A percentile compares a stretch with the other conserved stretches of the same genome.
phyloP scores from a whole-genome alignment of 805 yeast species.

The Nakazawaea ernobii region DNA sequence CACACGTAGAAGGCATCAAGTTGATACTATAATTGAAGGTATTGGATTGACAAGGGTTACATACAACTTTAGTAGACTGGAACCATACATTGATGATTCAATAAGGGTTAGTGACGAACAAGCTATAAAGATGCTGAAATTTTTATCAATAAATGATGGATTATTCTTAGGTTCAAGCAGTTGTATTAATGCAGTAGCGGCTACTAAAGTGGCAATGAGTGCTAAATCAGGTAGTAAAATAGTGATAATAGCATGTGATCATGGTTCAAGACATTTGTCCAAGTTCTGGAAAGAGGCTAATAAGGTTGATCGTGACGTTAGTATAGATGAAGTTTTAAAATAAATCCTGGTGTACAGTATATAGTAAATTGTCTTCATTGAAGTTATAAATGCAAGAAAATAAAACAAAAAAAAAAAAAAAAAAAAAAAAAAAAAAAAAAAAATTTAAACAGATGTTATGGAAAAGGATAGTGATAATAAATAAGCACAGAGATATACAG shows the following conservation, averaged over 20 bases:
- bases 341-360: not conserved
- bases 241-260: slow-evolving; percentile 86
- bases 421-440: not conserved
- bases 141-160: slow-evolving; percentile 76
- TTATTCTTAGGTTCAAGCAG: slow-evolving; percentile 88
- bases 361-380: not conserved
- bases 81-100: slow-evolving; percentile 67
- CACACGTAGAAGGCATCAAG: slow-evolving; percentile 90
- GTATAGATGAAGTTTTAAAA: slow-evolving; percentile 31
- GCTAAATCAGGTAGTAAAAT: slow-evolving; percentile 58
- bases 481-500: too few species aligned
- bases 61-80: slow-evolving; percentile 70
- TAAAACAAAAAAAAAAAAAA: not conserved
- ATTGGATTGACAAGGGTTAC: slow-evolving; percentile 88
- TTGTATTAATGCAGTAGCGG: slow-evolving; percentile 93
- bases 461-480: too few species aligned
- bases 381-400: not conserved
- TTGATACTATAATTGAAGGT: slow-evolving; percentile 91
- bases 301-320: slow-evolving; percentile 28
- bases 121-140: slow-evolving; percentile 86
- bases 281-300: slow-evolving; percentile 84
- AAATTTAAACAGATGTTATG: not conserved
- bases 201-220: slow-evolving; percentile 49
- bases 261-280: slow-evolving; percentile 84
- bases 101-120: slow-evolving; percentile 73